Conservation (phyloP, 2,329 filamentous ascomycete genomes). For the Kalmusia sp. region DNA sequence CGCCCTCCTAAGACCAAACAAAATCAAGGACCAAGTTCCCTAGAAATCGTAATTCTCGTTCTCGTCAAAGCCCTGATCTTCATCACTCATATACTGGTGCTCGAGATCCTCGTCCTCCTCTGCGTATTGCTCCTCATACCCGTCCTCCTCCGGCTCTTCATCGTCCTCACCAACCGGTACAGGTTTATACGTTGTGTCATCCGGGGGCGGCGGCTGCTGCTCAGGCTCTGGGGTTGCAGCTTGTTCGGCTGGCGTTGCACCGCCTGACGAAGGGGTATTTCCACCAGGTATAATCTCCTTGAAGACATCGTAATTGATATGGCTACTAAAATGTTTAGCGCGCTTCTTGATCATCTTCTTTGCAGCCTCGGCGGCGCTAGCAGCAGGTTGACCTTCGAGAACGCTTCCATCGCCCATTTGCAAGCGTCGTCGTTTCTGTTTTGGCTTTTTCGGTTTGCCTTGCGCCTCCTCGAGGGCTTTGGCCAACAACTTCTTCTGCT, state of each 20-base stretch:
- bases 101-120: constrained; percentile 49
- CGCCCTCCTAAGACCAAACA: background rate
- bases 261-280: constrained; percentile 18
- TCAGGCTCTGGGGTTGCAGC: constrained; percentile 17
- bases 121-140: constrained; percentile 46
- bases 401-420: constrained; percentile 51
- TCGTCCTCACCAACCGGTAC: constrained; percentile 33
- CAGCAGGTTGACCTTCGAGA: constrained; percentile 50
- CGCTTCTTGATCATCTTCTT: constrained; percentile 55
- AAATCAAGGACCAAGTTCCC: background rate
- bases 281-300: constrained; percentile 47
- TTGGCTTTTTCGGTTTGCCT: constrained; percentile 58
- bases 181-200: constrained; percentile 14
- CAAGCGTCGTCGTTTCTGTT: constrained; percentile 48
- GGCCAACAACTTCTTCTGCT: constrained; percentile 83
- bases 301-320: constrained; percentile 57
- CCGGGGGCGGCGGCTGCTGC: constrained; percentile 12
- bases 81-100: constrained; percentile 50
- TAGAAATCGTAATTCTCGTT: constrained; percentile 41
- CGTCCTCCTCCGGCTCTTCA: constrained; percentile 39
- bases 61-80: constrained; percentile 52
- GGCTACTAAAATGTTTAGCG: constrained; percentile 50
- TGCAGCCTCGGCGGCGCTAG: constrained; percentile 54
- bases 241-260: constrained; percentile 27
- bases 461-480: constrained; percentile 68